Percentiles rank a stretch among this genome's conserved stretches.
Evolutionary conservation across 108 stramenopile species (phyloP).

Genomic region (Nitzschia putrida): DNA sequence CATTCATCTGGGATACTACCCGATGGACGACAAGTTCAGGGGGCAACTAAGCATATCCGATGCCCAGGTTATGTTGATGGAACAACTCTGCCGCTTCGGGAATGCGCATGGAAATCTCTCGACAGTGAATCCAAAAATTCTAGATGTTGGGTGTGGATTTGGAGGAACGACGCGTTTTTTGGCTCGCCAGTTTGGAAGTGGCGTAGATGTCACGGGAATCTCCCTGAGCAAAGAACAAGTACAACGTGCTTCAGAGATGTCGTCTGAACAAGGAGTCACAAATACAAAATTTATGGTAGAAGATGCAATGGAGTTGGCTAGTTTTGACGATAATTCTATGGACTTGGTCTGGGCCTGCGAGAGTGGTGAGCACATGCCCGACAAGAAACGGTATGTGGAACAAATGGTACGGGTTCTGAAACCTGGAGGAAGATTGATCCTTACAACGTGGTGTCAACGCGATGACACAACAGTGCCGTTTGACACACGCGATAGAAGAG

Average conservation of each 20-base stretch:
- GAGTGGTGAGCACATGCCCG: slow-evolving; percentile 97
- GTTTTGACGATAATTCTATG: slow-evolving; percentile 81
- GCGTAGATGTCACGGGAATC: slow-evolving; percentile 87
- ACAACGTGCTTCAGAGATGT: slow-evolving; percentile 79
- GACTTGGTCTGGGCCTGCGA: slow-evolving; percentile 96
- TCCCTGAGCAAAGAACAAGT: slow-evolving; percentile 94
- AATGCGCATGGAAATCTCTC: slow-evolving; percentile 37
- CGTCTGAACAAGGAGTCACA: slow-evolving; percentile 77
- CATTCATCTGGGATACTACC: slow-evolving; percentile 90
- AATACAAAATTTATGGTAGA: slow-evolving; percentile 81
- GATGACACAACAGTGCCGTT: slow-evolving; percentile 84
- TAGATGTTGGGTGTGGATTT: slow-evolving; percentile 96
- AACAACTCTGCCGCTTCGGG: slow-evolving; percentile 89
- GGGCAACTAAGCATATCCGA: slow-evolving; percentile 76
- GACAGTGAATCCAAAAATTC: slow-evolving; percentile 66
- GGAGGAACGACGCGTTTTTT: slow-evolving; percentile 92
- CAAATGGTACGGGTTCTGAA: slow-evolving; percentile 85
- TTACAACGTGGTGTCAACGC: slow-evolving; percentile 97
- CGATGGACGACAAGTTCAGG: slow-evolving; percentile 77
- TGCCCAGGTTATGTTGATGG: slow-evolving; percentile 93
- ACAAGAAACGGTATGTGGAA: slow-evolving; percentile 87
- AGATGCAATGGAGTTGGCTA: slow-evolving; percentile 91
- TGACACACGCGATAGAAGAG: slow-evolving; percentile 82
- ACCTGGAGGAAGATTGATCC: slow-evolving; percentile 86
- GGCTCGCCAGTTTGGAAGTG: slow-evolving; percentile 70